phyloP scores from a whole-genome alignment of 768 basidiomycete genomes.

The Boletus rufocinnamomeus region DNA sequence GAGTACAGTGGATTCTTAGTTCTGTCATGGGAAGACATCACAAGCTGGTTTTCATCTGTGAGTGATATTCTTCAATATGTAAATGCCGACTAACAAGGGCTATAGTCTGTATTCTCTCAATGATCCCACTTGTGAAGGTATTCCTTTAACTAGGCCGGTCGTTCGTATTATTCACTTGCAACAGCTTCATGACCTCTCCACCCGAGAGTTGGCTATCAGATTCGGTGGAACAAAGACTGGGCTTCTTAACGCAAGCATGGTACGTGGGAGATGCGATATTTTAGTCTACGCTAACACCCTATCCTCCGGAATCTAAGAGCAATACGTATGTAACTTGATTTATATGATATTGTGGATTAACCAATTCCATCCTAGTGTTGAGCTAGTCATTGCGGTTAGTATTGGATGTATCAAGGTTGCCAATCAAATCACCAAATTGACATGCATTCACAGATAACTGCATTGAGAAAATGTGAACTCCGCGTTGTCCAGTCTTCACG shows the following conservation, averaged over 20 bases:
- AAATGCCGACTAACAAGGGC: background rate
- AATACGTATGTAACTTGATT: conserved; percentile 55
- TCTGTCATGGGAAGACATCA: conserved; percentile 49
- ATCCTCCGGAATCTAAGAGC: conserved; percentile 43
- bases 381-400: conserved; percentile 72
- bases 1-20: conserved; percentile 55
- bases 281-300: conserved; percentile 5
- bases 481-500: conserved; percentile 79
- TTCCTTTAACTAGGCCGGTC: background rate
- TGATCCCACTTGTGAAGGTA: conserved; percentile 81
- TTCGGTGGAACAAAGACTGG: conserved; percentile 79
- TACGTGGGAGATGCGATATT: conserved; percentile 32
- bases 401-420: background rate
- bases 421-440: background rate
- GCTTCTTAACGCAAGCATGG: conserved; percentile 79
- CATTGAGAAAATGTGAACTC: conserved; percentile 79
- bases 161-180: conserved; percentile 6
- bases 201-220: conserved; percentile 68
- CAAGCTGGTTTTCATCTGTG: conserved; percentile 63
- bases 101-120: conserved; percentile 63
- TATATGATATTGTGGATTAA: background rate
- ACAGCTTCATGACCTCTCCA: conserved; percentile 77
- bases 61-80: conserved; percentile 24
- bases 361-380: conserved; percentile 42
- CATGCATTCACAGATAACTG: conserved; percentile 53